Percentiles rank a stretch among this genome's conserved stretches.
These are phyloP conservation scores for Leccinum subrobustum DNA, from an alignment of 1,284 basidiomycete genomes.

Conservation along the genomic window DNA sequence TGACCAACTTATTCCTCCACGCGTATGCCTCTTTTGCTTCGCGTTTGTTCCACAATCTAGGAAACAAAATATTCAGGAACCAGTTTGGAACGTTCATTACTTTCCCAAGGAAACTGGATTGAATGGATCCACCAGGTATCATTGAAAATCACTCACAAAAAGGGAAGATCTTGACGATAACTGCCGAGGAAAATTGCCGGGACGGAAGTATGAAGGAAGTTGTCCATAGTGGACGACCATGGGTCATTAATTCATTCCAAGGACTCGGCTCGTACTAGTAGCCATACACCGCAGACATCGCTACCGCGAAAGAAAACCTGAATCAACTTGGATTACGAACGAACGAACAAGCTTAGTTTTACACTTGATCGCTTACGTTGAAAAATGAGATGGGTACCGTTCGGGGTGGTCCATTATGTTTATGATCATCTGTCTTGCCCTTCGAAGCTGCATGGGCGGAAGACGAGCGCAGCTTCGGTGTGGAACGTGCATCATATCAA, in stretches of 20 bases:
- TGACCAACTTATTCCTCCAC: slow-evolving; percentile 8
- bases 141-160: slow-evolving; percentile 18
- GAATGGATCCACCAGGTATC: neutral
- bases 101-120: neutral
- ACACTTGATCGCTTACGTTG: neutral
- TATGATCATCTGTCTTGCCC: slow-evolving; percentile 12
- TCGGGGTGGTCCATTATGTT: slow-evolving; percentile 14
- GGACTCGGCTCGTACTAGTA: slow-evolving; percentile 24
- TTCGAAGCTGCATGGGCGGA: slow-evolving; percentile 18
- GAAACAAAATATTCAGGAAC: slow-evolving; percentile 19
- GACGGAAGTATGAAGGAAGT: neutral
- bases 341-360: neutral
- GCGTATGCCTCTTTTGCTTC: slow-evolving; percentile 12
- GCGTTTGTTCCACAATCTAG: slow-evolving; percentile 18
- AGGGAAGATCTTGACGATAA: slow-evolving; percentile 22
- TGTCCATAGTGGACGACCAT: slow-evolving; percentile 16
- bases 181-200: neutral
- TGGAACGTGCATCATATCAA: slow-evolving; percentile 12
- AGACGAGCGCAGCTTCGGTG: neutral
- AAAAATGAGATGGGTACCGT: neutral
- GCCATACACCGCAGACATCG: slow-evolving; percentile 22
- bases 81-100: slow-evolving; percentile 24
- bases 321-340: neutral
- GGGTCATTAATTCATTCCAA: slow-evolving; percentile 5
- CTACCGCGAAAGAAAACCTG: slow-evolving; percentile 18